These are phyloP conservation scores for Fusarium virguliforme DNA, from an alignment of 2,329 filamentous ascomycete genomes.

Conservation along the genomic window DNA sequence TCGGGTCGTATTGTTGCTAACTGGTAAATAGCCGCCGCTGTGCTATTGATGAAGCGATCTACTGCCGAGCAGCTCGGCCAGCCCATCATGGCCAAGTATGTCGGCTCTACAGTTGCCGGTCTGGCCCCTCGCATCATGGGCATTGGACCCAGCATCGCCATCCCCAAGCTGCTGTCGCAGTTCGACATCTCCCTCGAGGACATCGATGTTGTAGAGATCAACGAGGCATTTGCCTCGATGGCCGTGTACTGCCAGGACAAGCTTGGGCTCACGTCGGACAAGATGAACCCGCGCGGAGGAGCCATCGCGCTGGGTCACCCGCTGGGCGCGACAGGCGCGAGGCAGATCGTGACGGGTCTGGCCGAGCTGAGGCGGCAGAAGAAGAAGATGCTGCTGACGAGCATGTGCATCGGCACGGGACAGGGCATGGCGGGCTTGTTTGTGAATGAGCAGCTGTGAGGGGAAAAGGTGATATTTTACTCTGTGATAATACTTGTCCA, in stretches of 20 bases:
- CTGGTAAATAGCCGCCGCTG: constrained; percentile 76
- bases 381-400: constrained; percentile 93
- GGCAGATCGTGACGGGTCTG: constrained; percentile 91
- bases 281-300: constrained; percentile 87
- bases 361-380: constrained; percentile 87
- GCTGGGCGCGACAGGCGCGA: constrained; percentile 82
- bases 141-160: constrained; percentile 83
- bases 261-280: constrained; percentile 79
- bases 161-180: constrained; percentile 87
- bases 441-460: constrained; percentile 69
- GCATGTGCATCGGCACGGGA: constrained; percentile 86
- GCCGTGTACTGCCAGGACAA: constrained; percentile 90
- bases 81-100: constrained; percentile 95
- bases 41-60: constrained; percentile 95
- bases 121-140: constrained; percentile 97
- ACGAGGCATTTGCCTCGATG: constrained; percentile 99
- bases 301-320: constrained; percentile 89
- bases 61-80: constrained; percentile 89
- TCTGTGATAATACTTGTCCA: constrained; percentile 35
- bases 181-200: constrained; percentile 85
- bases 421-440: constrained; percentile 79
- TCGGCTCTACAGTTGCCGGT: constrained; percentile 91
- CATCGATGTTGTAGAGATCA: constrained; percentile 92
- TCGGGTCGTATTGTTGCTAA: constrained; percentile 24
- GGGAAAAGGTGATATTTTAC: constrained; percentile 22